Percentiles rank a stretch among this genome's conserved stretches.
Evolutionary conservation across 2,329 filamentous ascomycete genomes (phyloP).

Genomic region (Colletotrichum karsti): DNA sequence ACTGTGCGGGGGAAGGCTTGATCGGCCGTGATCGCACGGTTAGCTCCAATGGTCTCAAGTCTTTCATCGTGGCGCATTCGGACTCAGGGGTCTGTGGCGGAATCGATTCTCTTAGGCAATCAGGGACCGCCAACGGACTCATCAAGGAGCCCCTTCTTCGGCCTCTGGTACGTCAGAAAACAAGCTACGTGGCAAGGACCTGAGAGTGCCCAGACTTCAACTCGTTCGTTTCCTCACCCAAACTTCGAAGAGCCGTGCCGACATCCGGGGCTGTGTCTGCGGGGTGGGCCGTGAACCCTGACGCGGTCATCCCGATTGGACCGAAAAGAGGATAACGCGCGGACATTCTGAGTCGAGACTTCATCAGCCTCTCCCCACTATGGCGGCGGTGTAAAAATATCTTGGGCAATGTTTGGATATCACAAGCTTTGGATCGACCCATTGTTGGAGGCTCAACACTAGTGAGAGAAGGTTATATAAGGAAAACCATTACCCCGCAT

Average conservation of each 20-base stretch:
- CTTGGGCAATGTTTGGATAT: background rate
- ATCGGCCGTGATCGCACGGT: background rate
- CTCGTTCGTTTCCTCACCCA: conserved; percentile 12
- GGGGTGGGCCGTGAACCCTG: conserved; percentile 27
- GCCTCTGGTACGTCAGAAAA: background rate
- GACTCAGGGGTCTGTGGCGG: conserved; percentile 2
- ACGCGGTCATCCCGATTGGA: conserved; percentile 29
- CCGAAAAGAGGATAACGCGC: conserved; percentile 20
- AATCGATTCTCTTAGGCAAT: background rate
- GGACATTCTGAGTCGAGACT: conserved; percentile 25
- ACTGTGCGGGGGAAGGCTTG: conserved; percentile 15
- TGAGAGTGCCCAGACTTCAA: conserved; percentile 17
- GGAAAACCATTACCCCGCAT: conserved; percentile 23
- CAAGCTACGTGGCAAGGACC: conserved; percentile 25
- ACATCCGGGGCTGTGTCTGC: conserved; percentile 23
- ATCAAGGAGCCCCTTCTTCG: background rate
- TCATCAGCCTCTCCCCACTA: conserved; percentile 25
- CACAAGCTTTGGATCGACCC: conserved; percentile 23
- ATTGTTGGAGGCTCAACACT: conserved; percentile 4
- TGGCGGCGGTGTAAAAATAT: conserved; percentile 27
- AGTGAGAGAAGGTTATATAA: conserved; percentile 17
- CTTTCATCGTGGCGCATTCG: background rate
- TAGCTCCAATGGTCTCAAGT: background rate
- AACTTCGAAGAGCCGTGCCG: conserved; percentile 17
- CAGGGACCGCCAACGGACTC: background rate